Percentiles rank a stretch among this genome's conserved stretches.
phyloP scores from a whole-genome alignment of 306 rosid genomes.

The Lathyrus sativus region DNA sequence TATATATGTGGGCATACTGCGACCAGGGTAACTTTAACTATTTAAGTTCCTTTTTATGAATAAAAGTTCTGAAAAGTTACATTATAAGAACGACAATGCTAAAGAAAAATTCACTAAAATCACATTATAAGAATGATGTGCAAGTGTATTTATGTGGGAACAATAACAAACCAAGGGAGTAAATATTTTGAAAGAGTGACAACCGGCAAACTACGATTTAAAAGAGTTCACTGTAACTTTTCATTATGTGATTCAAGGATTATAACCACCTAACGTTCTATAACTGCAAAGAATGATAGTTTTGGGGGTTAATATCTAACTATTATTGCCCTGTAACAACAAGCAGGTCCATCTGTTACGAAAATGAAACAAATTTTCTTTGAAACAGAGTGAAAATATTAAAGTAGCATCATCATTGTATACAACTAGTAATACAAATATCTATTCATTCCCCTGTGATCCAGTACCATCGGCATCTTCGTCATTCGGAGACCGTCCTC shows the following conservation, averaged over 20 bases:
- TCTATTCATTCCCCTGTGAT: conserved; percentile 42
- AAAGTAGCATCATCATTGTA: conserved; percentile 12
- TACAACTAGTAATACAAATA: conserved; percentile 24
- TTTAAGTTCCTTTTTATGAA: background rate
- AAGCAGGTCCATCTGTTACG: background rate
- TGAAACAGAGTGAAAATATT: conserved; percentile 16
- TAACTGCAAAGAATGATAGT: background rate
- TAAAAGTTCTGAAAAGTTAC: background rate
- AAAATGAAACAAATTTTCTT: conserved; percentile 34
- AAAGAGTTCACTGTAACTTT: background rate
- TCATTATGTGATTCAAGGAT: background rate
- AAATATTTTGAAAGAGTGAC: background rate
- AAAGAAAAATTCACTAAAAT: background rate
- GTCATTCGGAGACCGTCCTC: conserved; percentile 51
- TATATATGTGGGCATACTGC: no score
- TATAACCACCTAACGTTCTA: background rate
- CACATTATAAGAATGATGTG: no score
- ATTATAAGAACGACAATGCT: background rate
- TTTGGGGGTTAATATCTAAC: background rate
- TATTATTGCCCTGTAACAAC: background rate
- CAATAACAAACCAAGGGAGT: no score
- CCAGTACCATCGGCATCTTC: conserved; percentile 45
- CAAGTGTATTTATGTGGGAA: no score
- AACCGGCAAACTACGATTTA: background rate
- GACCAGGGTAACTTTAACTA: no score